Conservation (phyloP, 805 yeast species). For the Hanseniaspora mollemarum region DNA sequence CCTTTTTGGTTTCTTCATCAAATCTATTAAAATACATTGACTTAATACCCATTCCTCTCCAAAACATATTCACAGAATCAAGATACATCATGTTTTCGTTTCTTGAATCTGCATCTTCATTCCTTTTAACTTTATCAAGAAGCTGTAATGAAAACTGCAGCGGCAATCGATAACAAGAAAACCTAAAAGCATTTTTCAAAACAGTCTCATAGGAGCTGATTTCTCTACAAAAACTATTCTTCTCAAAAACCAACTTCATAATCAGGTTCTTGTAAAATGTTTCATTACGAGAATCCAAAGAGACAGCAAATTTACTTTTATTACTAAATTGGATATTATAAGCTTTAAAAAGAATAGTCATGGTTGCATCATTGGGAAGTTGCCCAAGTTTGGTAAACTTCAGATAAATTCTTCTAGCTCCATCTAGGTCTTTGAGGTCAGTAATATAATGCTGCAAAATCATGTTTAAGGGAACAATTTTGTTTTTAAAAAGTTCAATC, state of each 20-base stretch:
- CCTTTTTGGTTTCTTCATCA: neutral
- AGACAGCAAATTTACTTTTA: neutral
- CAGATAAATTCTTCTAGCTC: neutral
- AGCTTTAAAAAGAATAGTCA: slow-evolving; percentile 3
- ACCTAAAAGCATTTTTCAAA: slow-evolving; percentile 4
- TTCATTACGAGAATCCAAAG: neutral
- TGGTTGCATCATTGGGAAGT: slow-evolving; percentile 1
- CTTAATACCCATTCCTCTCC: neutral
- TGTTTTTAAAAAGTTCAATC: neutral
- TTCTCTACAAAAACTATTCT: neutral
- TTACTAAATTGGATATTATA: neutral
- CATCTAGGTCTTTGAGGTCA: neutral
- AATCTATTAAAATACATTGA: neutral
- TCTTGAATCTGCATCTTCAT: neutral
- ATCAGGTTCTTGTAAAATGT: neutral
- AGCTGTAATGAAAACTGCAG: neutral
- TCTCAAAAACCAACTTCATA: neutral
- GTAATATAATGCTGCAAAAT: slow-evolving; percentile 2
- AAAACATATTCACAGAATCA: neutral
- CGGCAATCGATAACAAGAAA: slow-evolving; percentile 1
- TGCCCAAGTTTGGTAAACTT: neutral
- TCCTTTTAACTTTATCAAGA: neutral
- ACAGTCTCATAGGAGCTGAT: neutral
- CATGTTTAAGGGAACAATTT: neutral
- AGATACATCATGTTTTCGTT: neutral